Evolutionary conservation across 73 alveolate genomes (phyloP).

Genomic region (Tetrahymena malaccensis): DNA sequence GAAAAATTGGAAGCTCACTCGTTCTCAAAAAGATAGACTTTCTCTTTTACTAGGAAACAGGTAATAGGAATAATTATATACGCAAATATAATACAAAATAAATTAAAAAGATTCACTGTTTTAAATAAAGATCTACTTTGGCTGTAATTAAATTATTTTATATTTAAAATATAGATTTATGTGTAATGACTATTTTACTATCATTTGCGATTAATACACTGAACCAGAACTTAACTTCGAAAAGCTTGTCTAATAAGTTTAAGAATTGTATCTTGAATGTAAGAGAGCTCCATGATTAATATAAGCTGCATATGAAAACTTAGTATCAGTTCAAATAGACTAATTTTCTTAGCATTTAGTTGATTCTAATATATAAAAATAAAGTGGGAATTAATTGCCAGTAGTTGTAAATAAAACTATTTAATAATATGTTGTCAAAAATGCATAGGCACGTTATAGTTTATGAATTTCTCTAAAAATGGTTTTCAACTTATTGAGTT

Average conservation of each 20-base stretch:
- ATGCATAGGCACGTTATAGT: not conserved
- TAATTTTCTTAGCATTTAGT: too few species aligned
- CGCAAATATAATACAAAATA: not conserved
- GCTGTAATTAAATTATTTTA: not conserved
- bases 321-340: not conserved
- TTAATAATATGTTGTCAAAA: too few species aligned
- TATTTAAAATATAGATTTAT: not conserved
- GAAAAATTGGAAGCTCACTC: not conserved
- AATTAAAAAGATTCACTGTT: not conserved
- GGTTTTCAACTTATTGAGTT: too few species aligned
- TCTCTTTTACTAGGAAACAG: not conserved
- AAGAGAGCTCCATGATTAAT: not conserved
- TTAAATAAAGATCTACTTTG: not conserved
- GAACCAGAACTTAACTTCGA: not conserved
- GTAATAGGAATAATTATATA: not conserved
- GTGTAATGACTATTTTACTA: not conserved
- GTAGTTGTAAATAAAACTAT: not conserved
- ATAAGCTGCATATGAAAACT: too few species aligned
- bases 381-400: not conserved
- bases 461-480: not conserved
- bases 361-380: not conserved
- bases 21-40: not conserved
- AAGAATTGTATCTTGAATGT: not conserved
- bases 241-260: not conserved
- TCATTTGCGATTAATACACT: not conserved